These are phyloP conservation scores for Starmerella roubikii DNA, from an alignment of 805 yeast species.

Conservation along the genomic window DNA sequence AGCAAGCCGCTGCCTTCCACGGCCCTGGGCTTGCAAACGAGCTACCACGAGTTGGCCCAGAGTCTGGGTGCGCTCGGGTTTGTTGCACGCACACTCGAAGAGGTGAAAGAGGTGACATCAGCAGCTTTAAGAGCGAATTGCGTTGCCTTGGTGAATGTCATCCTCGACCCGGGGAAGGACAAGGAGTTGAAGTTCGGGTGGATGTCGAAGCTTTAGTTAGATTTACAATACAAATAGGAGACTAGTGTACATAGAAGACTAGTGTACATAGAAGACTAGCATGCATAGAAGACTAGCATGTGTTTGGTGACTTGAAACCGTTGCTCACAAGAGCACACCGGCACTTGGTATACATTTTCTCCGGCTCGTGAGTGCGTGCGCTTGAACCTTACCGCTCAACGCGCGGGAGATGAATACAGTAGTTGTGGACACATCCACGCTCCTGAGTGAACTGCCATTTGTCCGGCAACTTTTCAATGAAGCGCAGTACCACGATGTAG, in stretches of 20 bases:
- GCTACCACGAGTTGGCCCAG: slow-evolving; percentile 43
- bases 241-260: background rate
- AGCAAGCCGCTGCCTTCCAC: slow-evolving; percentile 39
- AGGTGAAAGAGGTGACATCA: slow-evolving; percentile 27
- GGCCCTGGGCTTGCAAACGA: slow-evolving; percentile 41
- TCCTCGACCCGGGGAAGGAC: slow-evolving; percentile 46
- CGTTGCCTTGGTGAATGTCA: slow-evolving; percentile 42
- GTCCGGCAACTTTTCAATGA: slow-evolving; percentile 1
- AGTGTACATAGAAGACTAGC: no score
- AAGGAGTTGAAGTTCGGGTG: slow-evolving; percentile 50
- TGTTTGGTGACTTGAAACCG: no score
- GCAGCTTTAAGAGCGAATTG: slow-evolving; percentile 28
- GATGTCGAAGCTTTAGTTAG: slow-evolving; percentile 35
- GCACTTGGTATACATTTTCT: no score
- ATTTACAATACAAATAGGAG: background rate
- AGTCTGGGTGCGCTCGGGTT: slow-evolving; percentile 47
- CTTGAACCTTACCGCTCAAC: background rate
- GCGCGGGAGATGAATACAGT: slow-evolving; percentile 3
- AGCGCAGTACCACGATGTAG: slow-evolving; percentile 1
- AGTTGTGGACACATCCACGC: slow-evolving; percentile 15
- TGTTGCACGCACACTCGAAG: slow-evolving; percentile 31
- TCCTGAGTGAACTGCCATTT: slow-evolving; percentile 2
- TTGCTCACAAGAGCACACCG: no score
- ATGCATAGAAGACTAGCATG: no score
- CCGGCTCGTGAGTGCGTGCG: background rate